phyloP scores from a whole-genome alignment of 2,329 filamentous ascomycete genomes.

The Hymenoscyphus scutula region DNA sequence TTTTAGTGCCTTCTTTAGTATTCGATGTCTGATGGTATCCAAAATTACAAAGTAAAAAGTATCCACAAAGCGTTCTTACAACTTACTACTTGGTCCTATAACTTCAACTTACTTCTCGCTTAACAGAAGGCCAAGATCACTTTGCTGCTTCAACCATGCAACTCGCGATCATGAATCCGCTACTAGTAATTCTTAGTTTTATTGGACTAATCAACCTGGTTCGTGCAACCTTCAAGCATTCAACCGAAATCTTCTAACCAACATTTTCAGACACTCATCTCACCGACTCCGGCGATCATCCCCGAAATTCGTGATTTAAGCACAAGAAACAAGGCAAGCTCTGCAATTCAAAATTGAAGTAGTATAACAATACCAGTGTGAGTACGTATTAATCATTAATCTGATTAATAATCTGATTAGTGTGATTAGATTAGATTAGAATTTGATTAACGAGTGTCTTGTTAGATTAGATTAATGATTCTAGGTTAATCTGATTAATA shows the following conservation, averaged over 20 bases:
- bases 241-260: neutral
- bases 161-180: neutral
- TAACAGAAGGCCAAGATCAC: no score
- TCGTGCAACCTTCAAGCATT: neutral
- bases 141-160: neutral
- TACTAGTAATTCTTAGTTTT: neutral
- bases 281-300: neutral
- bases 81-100: neutral
- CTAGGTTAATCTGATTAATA: no score
- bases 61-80: neutral
- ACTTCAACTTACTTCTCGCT: no score
- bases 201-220: neutral
- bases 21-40: no score
- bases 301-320: neutral
- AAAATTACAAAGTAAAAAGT: no score
- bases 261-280: neutral
- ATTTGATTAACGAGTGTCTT: no score
- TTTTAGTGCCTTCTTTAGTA: no score
- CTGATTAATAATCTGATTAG: no score
- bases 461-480: no score
- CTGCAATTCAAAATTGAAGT: neutral
- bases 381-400: no score
- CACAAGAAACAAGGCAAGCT: neutral
- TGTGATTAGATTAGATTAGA: no score
- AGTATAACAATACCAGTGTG: neutral